Evolutionary conservation across 169 alveolate species (phyloP), one percentile per base, ranked within the genome.

Genomic region (Cryptosporidium felis): DNA sequence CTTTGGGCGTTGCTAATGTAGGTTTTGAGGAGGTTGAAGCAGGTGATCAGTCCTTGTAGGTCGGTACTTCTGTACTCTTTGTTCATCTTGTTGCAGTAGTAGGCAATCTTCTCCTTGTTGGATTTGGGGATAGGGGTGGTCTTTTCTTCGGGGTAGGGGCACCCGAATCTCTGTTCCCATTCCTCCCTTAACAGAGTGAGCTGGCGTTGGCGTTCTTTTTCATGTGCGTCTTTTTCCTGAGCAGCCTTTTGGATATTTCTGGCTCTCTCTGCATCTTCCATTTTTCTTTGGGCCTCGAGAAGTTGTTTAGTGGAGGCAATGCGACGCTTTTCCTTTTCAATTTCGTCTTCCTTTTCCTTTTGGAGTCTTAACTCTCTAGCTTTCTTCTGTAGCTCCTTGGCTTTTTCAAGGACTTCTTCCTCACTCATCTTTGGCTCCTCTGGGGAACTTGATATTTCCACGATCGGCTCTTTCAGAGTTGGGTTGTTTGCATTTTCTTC

Each of bases 101-200:
- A 90, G 8, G 92, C 93, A 26, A 90, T 90, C 38, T 88, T 88
- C 51, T 88, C 85, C 36, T 62, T 80, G 74, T 38, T 56, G 8
- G 60, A 28, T 12, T 74, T 74, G 8, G 85, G 85, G 2, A 74
- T n/a, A 12, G 36, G 60, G 23, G 21, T 74, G 0, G 40, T 36
- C 56, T 74, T 30, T 10, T 74, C 85, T 53, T 74, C 85, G 6
- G 85, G 85, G 23, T 74, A 74, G 18, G 85, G 85, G 14, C 85
- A 74, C 23, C 93, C 92, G 46, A 90, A 90, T 42, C 93, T 65
- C 28, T 88, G 92, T 32, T 88, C 80, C 82, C 88, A 90, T 6
- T 90, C 93, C 18, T 81, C 82, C 1, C 82, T 80, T 21, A 90
- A 60, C 26, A 90, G 60, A 59, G 80, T 88, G 4, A 89, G 56